Evolutionary conservation across 345 rosid species (phyloP).

Genomic region (Dimocarpus longan): DNA sequence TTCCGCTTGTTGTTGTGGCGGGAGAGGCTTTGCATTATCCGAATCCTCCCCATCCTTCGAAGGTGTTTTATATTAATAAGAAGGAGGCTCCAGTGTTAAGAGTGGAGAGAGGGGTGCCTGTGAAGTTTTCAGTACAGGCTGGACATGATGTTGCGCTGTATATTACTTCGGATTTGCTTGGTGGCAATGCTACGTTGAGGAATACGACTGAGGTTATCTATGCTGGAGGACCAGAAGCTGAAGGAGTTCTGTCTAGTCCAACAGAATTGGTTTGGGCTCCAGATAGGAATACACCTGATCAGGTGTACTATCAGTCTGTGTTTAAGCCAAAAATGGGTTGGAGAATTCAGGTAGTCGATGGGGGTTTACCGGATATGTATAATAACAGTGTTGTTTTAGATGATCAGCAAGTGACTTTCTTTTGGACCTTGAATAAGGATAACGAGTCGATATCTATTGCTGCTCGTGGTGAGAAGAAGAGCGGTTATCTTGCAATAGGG

Average conservation of each 20-base stretch:
- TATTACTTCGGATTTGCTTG: conserved; percentile 83
- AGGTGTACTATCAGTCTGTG: conserved; percentile 81
- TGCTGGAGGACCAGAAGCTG: conserved; percentile 88
- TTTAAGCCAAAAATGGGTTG: conserved; percentile 94
- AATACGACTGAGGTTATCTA: conserved; percentile 73
- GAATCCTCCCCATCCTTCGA: conserved; percentile 63
- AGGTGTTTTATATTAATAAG: conserved; percentile 69
- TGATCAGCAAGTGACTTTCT: conserved; percentile 95
- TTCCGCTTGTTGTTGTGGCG: conserved; percentile 53
- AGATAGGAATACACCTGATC: conserved; percentile 89
- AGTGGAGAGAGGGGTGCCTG: conserved; percentile 79
- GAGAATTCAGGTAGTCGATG: conserved; percentile 95
- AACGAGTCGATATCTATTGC: conserved; percentile 79
- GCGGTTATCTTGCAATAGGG: conserved; percentile 88
- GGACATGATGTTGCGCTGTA: conserved; percentile 77
- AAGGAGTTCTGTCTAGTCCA: conserved; percentile 82
- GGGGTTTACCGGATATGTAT: conserved; percentile 94
- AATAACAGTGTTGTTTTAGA: conserved; percentile 83
- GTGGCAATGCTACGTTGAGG: conserved; percentile 90
- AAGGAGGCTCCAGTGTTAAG: conserved; percentile 72
- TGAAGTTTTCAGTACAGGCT: conserved; percentile 64
- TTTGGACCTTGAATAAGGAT: conserved; percentile 75
- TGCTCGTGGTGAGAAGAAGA: conserved; percentile 92
- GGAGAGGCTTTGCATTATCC: conserved; percentile 58
- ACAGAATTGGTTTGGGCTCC: conserved; percentile 83